Evolutionary conservation across 805 yeast species (phyloP).

Genomic region (Yarrowia sp.): DNA sequence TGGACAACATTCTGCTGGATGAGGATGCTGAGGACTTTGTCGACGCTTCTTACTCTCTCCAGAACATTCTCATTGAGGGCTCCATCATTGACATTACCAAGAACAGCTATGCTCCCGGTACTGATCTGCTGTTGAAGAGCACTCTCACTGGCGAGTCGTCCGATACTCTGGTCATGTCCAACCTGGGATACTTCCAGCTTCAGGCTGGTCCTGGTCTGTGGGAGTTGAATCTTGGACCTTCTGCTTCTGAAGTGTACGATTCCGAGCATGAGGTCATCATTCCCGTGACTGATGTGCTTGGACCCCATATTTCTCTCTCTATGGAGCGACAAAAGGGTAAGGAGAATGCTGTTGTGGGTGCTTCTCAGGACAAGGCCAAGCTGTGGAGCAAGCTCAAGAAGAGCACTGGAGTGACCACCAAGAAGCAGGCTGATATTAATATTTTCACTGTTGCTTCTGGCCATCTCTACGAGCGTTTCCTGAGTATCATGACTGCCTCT

Average conservation of each 20-base stretch:
- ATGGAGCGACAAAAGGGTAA: constrained; percentile 45
- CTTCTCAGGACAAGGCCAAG: constrained; percentile 6
- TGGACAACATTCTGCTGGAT: constrained; percentile 59
- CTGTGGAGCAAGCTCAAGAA: constrained; percentile 24
- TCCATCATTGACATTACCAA: constrained; percentile 50
- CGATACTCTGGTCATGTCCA: constrained; percentile 73
- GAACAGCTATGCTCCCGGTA: constrained; percentile 43
- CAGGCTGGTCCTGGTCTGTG: constrained; percentile 71
- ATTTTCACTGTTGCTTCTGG: constrained; percentile 84
- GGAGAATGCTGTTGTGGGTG: constrained; percentile 36
- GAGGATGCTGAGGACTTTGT: constrained; percentile 40
- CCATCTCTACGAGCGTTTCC: constrained; percentile 67
- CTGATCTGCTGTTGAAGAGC: constrained; percentile 45
- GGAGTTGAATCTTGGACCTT: constrained; percentile 48
- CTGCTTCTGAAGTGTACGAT: constrained; percentile 39
- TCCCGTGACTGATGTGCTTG: neutral
- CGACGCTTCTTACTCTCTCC: constrained; percentile 51
- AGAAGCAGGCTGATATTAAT: constrained; percentile 60
- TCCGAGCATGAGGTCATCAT: neutral
- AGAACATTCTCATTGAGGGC: constrained; percentile 66
- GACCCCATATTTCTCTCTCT: constrained; percentile 10
- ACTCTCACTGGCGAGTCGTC: constrained; percentile 29
- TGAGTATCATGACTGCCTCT: constrained; percentile 77
- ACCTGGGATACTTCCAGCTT: constrained; percentile 81
- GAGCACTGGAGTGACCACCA: constrained; percentile 25